Conservation (phyloP, 371 early-diverging fungal genomes). For the Mortierella sp. region DNA sequence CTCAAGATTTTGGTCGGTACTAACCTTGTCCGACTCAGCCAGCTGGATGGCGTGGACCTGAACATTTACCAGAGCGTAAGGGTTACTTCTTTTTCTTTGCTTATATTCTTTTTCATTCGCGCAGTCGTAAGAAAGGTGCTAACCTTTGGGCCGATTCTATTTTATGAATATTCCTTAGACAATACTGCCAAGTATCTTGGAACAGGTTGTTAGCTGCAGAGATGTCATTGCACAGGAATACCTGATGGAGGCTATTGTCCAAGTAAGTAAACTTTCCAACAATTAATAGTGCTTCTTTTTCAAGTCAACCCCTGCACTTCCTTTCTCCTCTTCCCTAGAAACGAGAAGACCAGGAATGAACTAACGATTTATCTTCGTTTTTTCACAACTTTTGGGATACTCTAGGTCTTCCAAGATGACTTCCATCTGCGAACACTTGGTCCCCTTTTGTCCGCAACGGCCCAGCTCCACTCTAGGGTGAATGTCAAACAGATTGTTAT, state of each 20-base stretch:
- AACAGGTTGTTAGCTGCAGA: constrained; percentile 94
- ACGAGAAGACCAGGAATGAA: no score
- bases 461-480: constrained; percentile 89
- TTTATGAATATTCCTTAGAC: constrained; percentile 38
- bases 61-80: constrained; percentile 78
- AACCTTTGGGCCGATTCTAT: neutral
- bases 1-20: constrained; percentile 94
- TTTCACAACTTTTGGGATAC: no score
- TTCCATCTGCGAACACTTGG: constrained; percentile 94
- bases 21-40: constrained; percentile 94
- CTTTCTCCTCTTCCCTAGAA: no score
- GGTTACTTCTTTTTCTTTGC: neutral
- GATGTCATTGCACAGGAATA: constrained; percentile 99
- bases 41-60: constrained; percentile 88
- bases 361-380: no score
- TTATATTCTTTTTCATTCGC: neutral
- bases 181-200: constrained; percentile 91
- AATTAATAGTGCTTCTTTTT: neutral
- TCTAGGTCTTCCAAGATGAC: constrained; percentile 92
- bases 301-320: neutral
- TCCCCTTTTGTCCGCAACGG: constrained; percentile 88
- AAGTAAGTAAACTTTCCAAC: constrained; percentile 61
- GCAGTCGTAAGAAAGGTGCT: neutral
- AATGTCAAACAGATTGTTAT: constrained; percentile 96
- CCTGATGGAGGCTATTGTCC: constrained; percentile 97